Evolutionary conservation across 2,329 filamentous ascomycete species (phyloP).

Genomic region (Hypomyces rosellus): DNA sequence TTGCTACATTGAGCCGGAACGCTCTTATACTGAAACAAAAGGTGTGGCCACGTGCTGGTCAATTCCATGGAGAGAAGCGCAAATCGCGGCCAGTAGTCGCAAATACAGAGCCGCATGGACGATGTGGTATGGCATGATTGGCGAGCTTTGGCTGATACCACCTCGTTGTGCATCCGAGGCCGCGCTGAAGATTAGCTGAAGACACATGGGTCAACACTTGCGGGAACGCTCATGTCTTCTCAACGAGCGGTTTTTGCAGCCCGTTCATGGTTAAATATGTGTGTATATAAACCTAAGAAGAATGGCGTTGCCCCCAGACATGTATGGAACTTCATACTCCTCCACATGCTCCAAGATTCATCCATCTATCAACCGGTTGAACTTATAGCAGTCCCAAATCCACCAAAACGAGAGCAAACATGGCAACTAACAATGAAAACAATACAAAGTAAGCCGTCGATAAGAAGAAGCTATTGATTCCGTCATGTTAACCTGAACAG

Average conservation of each 20-base stretch:
- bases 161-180: background rate
- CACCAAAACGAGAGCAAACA: background rate
- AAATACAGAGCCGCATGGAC: slow-evolving; percentile 18
- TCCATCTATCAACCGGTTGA: background rate
- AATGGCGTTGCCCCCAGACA: background rate
- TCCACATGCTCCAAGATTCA: background rate
- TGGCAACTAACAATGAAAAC: background rate
- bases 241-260: too few relatives aligned
- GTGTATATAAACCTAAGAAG: slow-evolving; percentile 1
- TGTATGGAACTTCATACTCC: background rate
- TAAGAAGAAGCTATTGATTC: background rate
- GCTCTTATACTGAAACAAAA: background rate
- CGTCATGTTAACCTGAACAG: slow-evolving; percentile 2
- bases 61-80: background rate
- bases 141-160: slow-evolving; percentile 10
- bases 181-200: too few relatives aligned
- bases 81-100: slow-evolving; percentile 6
- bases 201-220: too few relatives aligned
- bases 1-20: background rate
- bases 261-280: too few relatives aligned
- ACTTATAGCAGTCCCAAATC: background rate
- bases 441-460: slow-evolving; percentile 1
- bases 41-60: slow-evolving; percentile 4
- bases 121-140: slow-evolving; percentile 25
- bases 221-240: too few relatives aligned